Conservation (phyloP, 495 filamentous ascomycete species). For the Talaromyces proteolyticus region DNA sequence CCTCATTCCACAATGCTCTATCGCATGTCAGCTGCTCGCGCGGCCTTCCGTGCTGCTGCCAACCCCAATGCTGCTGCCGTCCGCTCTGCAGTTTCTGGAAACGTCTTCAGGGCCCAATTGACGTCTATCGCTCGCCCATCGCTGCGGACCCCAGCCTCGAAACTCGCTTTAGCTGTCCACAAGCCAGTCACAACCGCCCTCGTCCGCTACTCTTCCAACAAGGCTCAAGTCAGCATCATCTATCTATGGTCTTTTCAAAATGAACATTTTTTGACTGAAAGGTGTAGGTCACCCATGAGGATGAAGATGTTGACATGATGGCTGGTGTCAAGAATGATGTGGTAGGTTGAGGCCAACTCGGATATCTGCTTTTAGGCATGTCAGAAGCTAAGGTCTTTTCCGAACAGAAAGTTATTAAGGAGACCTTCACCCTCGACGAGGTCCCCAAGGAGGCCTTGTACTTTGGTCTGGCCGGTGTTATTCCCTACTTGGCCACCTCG, state of each 20-base stretch:
- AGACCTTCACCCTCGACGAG: slow-evolving; percentile 72
- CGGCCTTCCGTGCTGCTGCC: slow-evolving; percentile 37
- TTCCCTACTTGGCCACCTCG: slow-evolving; percentile 89
- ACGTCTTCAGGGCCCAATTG: slow-evolving; percentile 41
- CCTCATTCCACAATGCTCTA: slow-evolving; percentile 38
- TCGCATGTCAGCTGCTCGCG: slow-evolving; percentile 41
- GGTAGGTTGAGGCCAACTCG: slow-evolving; percentile 41
- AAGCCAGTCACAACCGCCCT: slow-evolving; percentile 49
- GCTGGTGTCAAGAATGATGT: slow-evolving; percentile 66
- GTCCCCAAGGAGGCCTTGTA: slow-evolving; percentile 78
- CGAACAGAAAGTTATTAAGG: slow-evolving; percentile 69
- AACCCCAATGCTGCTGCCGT: slow-evolving; percentile 41
- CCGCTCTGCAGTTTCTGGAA: slow-evolving; percentile 31
- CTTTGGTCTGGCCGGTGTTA: slow-evolving; percentile 80
- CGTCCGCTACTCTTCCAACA: slow-evolving; percentile 38
- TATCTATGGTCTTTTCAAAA: background rate
- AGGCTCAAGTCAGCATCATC: slow-evolving; percentile 3
- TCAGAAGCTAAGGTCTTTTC: background rate
- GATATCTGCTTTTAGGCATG: background rate
- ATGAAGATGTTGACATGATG: slow-evolving; percentile 55
- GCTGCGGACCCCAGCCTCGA: slow-evolving; percentile 27
- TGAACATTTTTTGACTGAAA: background rate
- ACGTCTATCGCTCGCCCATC: slow-evolving; percentile 34
- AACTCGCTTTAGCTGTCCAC: slow-evolving; percentile 38
- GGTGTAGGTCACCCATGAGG: slow-evolving; percentile 20